Base-by-base conservation (phyloP, 2,329 filamentous ascomycete species). In the Metarhizium album region DNA sequence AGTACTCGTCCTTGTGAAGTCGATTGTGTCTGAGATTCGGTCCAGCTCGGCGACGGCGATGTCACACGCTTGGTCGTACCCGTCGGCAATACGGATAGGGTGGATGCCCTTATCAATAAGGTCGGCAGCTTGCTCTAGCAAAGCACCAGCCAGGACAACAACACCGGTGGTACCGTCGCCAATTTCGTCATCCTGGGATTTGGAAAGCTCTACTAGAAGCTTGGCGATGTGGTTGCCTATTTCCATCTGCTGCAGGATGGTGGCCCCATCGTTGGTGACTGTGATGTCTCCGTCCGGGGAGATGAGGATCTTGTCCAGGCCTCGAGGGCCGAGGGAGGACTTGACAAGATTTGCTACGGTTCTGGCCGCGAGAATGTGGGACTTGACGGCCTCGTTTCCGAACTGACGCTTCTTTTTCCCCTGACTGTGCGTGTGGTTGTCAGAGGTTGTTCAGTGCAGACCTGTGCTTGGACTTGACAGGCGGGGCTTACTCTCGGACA, bases 81-180 rank as follows among this genome's bases (percentile, higher is more conserved):
- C 93, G 70, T 98, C 93, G 58, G 94, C 94, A 72, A 98, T 97
- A 61, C 94, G 80, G 68, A 98, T 98, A 55, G 93, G 93, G 73
- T 98, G 93, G 62, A 98, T 98, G 66, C 93, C 94, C 80, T 98
- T 98, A 79, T 98, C 94, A 68, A 98, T 97, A 60, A 98, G 81
- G 67, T 96, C 93, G 56, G 91, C 89, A 18, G 93, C 93, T 73
- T 97, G 91, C 72, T 98, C 94, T 54, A 98, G 77, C 57, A 98
- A 81, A 55, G 93, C 90, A 57, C 91, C 93, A 14, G 93, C 93
- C 59, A 98, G 75, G 46, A 98, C 94, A 48, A 98, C 93, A 14
- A 98, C 93, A 69, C 93, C 93, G 1, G 93, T 98, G 56, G 93
- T 98, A 57, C 93, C 93, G 67, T 98, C 93, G 65, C 93, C 93